Evolutionary conservation across 2,329 filamentous ascomycete genomes (phyloP).

Genomic region (Phoma sp.): DNA sequence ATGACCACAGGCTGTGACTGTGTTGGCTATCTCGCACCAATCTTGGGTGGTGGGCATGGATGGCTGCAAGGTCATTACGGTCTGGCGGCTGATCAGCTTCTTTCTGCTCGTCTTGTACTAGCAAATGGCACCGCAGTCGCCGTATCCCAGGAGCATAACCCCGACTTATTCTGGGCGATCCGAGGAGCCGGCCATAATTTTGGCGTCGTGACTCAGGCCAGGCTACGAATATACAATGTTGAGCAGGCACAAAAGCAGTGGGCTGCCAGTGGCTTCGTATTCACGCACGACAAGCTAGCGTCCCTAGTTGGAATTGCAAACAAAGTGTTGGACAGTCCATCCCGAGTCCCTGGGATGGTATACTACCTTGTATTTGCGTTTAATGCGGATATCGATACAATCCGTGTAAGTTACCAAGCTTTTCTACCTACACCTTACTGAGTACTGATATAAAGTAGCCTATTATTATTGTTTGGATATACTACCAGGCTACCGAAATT

Average conservation of each 20-base stretch:
- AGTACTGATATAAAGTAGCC: neutral
- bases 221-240: slow-evolving; percentile 28
- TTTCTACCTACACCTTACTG: no score
- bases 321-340: neutral
- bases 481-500: neutral
- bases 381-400: neutral
- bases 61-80: slow-evolving; percentile 59
- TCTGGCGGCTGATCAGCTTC: slow-evolving; percentile 32
- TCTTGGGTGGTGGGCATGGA: slow-evolving; percentile 66
- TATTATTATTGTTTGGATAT: neutral
- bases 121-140: slow-evolving; percentile 41
- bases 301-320: neutral
- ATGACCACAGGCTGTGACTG: slow-evolving; percentile 33
- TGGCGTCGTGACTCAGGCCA: slow-evolving; percentile 39
- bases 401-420: neutral
- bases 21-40: slow-evolving; percentile 62
- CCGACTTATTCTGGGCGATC: slow-evolving; percentile 51
- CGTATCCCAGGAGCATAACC: slow-evolving; percentile 39
- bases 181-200: slow-evolving; percentile 47
- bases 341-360: neutral
- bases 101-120: slow-evolving; percentile 49
- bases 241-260: slow-evolving; percentile 8
- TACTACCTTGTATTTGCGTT: slow-evolving; percentile 2
- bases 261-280: neutral
- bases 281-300: slow-evolving; percentile 3